These are phyloP conservation scores for Pyronema domesticum DNA, from an alignment of 495 filamentous ascomycete genomes.

Conservation along the genomic window DNA sequence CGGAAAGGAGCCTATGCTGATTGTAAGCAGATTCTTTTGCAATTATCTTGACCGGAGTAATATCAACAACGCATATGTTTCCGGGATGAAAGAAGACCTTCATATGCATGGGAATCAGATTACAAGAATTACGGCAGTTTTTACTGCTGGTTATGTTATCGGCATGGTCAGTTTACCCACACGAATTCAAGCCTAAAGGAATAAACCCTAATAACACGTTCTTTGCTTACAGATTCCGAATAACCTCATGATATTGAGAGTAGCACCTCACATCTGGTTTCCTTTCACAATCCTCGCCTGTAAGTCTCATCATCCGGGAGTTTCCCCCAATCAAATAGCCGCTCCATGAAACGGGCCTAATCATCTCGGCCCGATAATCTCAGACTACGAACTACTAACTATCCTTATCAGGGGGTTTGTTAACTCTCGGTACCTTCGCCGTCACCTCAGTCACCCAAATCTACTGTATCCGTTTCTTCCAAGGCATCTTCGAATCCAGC, in stretches of 20 bases:
- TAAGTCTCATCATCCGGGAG: neutral
- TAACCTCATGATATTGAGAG: neutral
- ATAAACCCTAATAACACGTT: no score
- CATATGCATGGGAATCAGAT: constrained; percentile 26
- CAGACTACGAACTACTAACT: no score
- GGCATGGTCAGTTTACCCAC: neutral
- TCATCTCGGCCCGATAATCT: no score
- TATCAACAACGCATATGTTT: constrained; percentile 30
- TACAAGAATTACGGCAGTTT: neutral
- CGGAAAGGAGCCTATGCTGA: no score
- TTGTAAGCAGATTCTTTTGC: constrained; percentile 31
- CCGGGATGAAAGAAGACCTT: constrained; percentile 30
- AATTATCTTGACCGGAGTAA: constrained; percentile 30
- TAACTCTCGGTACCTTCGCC: neutral
- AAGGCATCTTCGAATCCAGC: constrained; percentile 41
- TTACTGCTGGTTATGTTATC: constrained; percentile 2
- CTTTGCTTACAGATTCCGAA: neutral
- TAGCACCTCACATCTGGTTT: neutral
- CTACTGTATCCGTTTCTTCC: constrained; percentile 52
- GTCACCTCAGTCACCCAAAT: constrained; percentile 26
- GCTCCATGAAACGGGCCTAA: no score
- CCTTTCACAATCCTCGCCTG: constrained; percentile 4
- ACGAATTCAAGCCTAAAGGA: neutral
- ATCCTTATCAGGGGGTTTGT: neutral
- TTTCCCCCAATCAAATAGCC: no score